Percentiles rank a stretch among this genome's conserved stretches.
Evolutionary conservation across 1,284 basidiomycete species (phyloP).

Genomic region (Boletus sp.): DNA sequence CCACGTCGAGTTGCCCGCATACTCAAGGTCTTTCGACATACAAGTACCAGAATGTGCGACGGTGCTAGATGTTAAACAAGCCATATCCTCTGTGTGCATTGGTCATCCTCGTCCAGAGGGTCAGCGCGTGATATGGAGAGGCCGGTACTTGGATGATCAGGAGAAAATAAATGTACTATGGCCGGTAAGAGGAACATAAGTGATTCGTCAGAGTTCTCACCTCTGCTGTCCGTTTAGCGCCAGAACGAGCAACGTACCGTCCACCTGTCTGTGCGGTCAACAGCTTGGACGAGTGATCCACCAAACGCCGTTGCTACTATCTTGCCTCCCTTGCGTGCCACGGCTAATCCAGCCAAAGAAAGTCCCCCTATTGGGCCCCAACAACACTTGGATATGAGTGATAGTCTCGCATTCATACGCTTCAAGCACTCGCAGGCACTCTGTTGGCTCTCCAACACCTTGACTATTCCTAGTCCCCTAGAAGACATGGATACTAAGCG

Average conservation of each 20-base stretch:
- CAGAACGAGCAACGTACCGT: constrained; percentile 56
- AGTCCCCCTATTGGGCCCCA: neutral
- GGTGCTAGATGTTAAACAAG: constrained; percentile 62
- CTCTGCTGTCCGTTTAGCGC: constrained; percentile 38
- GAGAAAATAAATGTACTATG: constrained; percentile 66
- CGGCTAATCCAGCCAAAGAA: neutral
- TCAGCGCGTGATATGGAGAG: constrained; percentile 72
- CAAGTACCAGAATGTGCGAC: constrained; percentile 47
- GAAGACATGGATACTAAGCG: constrained; percentile 10
- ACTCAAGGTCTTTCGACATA: constrained; percentile 61
- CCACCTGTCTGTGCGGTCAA: constrained; percentile 72
- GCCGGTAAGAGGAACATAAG: constrained; percentile 47
- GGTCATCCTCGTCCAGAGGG: constrained; percentile 65
- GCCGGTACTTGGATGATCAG: constrained; percentile 59
- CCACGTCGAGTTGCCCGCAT: constrained; percentile 70
- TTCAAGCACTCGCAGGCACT: constrained; percentile 49
- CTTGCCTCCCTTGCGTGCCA: constrained; percentile 4
- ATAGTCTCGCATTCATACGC: constrained; percentile 39
- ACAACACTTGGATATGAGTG: constrained; percentile 5
- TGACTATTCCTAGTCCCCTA: constrained; percentile 11
- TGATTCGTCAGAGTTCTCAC: constrained; percentile 10
- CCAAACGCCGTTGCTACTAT: constrained; percentile 30
- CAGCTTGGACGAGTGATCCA: constrained; percentile 61
- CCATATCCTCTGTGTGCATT: constrained; percentile 56
- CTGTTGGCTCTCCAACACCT: constrained; percentile 34